A percentile compares a stretch with the other conserved stretches of the same genome.
phyloP scores from a whole-genome alignment of 192 early-diverging fungal species.

The Coemansia sp. region DNA sequence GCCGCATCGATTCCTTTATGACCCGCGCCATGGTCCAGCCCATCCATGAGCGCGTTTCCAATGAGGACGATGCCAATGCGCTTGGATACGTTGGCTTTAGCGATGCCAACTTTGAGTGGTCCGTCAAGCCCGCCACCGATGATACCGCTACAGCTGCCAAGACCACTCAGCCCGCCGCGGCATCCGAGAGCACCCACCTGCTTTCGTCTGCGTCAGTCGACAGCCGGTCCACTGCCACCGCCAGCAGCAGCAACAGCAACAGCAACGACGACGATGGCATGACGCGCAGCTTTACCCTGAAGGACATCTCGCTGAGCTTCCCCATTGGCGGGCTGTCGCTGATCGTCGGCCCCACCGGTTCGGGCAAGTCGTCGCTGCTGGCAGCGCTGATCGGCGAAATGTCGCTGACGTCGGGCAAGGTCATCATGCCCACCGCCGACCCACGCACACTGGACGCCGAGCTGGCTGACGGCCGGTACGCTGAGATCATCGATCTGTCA shows the following conservation, averaged over 20 bases:
- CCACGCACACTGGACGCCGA: neutral
- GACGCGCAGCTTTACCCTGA: constrained; percentile 53
- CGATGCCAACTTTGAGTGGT: constrained; percentile 46
- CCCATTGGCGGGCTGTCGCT: constrained; percentile 63
- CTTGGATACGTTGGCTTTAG: constrained; percentile 27
- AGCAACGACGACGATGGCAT: no score
- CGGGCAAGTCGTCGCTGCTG: constrained; percentile 76
- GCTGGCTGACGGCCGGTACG: neutral
- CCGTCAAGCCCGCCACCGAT: neutral
- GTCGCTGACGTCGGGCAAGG: constrained; percentile 9
- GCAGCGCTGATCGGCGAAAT: constrained; percentile 77
- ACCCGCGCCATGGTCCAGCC: constrained; percentile 65
- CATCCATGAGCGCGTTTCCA: constrained; percentile 39
- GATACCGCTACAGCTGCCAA: neutral
- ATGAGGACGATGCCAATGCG: neutral
- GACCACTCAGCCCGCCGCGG: neutral
- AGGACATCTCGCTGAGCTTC: constrained; percentile 60
- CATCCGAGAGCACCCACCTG: neutral
- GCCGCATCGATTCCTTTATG: constrained; percentile 73
- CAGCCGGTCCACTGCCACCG: neutral
- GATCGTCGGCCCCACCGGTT: constrained; percentile 80
- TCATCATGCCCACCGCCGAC: constrained; percentile 14
- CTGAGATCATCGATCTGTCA: constrained; percentile 3
- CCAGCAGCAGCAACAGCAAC: neutral
- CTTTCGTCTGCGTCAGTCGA: neutral